Evolutionary conservation across 228 moss, liverwort and hornwort species (phyloP).

Genomic region (Sphagnum magellanicum): DNA sequence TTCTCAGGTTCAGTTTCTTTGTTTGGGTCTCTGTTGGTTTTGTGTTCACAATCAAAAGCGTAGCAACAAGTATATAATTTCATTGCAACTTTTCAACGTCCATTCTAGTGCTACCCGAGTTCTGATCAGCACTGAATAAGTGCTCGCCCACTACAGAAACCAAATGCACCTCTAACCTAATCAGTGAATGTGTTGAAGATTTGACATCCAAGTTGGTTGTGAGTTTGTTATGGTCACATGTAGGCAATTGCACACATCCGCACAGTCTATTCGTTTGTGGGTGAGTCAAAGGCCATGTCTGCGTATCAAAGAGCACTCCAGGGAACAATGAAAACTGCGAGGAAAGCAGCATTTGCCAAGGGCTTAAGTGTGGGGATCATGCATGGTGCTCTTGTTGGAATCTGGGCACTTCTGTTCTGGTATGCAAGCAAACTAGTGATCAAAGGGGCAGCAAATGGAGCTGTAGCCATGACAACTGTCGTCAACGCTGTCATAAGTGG

Average conservation of each 20-base stretch:
- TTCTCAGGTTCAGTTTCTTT: background rate
- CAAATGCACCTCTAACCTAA: background rate
- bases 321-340: background rate
- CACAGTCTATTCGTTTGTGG: constrained; percentile 1
- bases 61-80: no score
- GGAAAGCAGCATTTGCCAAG: background rate
- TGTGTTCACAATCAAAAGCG: no score
- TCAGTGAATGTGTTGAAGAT: background rate
- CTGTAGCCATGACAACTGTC: background rate
- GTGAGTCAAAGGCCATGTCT: constrained; percentile 2
- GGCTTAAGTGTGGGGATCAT: constrained; percentile 2
- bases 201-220: background rate
- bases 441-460: background rate
- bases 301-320: background rate
- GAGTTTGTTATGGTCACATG: background rate
- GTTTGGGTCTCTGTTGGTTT: background rate
- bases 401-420: constrained; percentile 4
- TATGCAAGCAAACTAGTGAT: background rate
- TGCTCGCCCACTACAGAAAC: no score
- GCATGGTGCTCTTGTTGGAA: background rate
- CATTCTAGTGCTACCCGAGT: background rate
- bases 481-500: constrained; percentile 1
- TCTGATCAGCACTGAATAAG: background rate
- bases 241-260: constrained; percentile 1
- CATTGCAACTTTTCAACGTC: no score